Evolutionary conservation across 352 stramenopile genomes (phyloP), one percentile per base, ranked within the genome.

Genomic region (Phytophthora megakarya): DNA sequence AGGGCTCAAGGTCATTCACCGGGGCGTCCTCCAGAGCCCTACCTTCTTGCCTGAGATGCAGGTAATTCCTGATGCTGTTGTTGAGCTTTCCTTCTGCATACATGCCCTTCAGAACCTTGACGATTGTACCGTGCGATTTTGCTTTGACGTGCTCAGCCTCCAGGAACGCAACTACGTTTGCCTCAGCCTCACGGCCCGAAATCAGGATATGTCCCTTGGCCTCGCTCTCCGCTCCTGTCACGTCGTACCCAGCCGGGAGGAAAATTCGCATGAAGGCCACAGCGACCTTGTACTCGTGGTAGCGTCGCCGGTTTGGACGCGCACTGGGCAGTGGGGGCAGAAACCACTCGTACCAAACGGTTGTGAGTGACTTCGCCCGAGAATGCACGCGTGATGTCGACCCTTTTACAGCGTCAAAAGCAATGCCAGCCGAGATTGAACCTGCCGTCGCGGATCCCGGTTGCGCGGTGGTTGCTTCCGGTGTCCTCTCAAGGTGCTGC

Each of bases 201-300:
- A 5, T 21, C 18, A 52, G 16, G 23, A 58, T 53, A 4, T 47
- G 38, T 1, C n/a, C 18, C 19, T 56, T 64, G 1, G 44, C 38
- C 7, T 47, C 47, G 19, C 25, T 8, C 5, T 32, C 16, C 1
- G n/a, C 23, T 1, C 46, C 57, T 25, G 57, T 45, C 19, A 57
- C 39, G 30, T 65, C 39, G 11, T 48, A 58, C 1, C 46, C 57
- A 21, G 10, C 7, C 1, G 46, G 47, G 51, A 65, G 45, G 46
- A 58, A 53, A 38, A 58, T 44, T 7, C 37, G 30, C 46, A 58
- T 65, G 26, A 49, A 59, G 4, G 50, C 50, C 2, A 59, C 19
- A 23, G 32, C 39, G 3, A 59, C 50, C 19, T 59, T 59, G 25
- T 9, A 38, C 38, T 59, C 50, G 16, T 49, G 50, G 19, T 59